Evolutionary conservation across 169 alveolate species (phyloP).

Genomic region (Pseudocohnilembus persalinus): DNA sequence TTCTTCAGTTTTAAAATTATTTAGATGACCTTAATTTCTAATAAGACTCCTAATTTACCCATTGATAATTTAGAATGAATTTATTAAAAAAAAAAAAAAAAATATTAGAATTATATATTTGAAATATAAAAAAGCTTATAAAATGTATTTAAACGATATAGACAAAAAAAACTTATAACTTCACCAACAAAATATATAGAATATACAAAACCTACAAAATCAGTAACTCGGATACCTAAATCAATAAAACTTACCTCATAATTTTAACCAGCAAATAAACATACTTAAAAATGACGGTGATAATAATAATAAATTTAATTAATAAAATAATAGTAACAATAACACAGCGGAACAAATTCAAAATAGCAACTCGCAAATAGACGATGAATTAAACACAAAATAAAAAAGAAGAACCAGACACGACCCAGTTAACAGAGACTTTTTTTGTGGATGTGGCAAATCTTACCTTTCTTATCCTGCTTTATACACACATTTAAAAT

Average conservation of each 20-base stretch:
- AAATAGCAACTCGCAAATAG: not conserved
- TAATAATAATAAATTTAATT: not conserved
- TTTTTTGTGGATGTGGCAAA: conserved; percentile 86
- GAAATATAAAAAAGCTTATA: no score
- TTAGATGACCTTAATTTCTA: no score
- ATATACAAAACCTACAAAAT: conserved; percentile 1
- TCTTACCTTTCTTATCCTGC: conserved; percentile 85
- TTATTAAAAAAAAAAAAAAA: no score
- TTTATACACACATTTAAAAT: conserved; percentile 80
- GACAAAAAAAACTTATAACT: no score
- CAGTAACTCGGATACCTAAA: not conserved
- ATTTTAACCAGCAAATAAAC: not conserved
- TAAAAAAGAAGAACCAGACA: conserved; percentile 67
- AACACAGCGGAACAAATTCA: not conserved
- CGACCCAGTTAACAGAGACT: conserved; percentile 73
- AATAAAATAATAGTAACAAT: not conserved
- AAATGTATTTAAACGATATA: no score
- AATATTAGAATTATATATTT: no score
- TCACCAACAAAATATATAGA: no score
- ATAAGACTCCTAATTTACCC: no score
- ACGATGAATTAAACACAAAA: conserved; percentile 11
- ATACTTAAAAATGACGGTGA: not conserved
- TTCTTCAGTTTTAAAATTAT: no score
- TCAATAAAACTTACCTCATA: not conserved
- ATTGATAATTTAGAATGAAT: no score